Conservation (phyloP, 163 green algal genomes). For the Chlorella variabilis region DNA sequence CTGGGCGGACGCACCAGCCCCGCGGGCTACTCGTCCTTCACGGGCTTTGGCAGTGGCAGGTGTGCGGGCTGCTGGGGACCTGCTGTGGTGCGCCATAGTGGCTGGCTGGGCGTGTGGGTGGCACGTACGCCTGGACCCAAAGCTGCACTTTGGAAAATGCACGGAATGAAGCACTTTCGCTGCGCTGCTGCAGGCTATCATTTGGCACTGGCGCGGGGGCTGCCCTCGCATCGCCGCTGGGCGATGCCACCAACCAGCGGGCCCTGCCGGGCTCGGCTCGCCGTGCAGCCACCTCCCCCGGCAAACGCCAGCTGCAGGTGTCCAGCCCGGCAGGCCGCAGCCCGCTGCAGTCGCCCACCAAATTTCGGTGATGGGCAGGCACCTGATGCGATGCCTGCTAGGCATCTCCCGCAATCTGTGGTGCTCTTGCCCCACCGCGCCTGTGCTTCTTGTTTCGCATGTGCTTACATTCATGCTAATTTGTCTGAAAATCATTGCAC, state of each 20-base stretch:
- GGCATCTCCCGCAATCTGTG: not conserved
- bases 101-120: too few species aligned
- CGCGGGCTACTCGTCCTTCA: constrained; percentile 7
- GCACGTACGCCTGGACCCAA: too few species aligned
- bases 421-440: not conserved
- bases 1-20: constrained; percentile 14
- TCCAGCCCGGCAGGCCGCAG: constrained; percentile 24
- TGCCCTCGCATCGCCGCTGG: not conserved
- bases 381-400: not conserved
- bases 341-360: constrained; percentile 8
- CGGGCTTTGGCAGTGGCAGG: constrained; percentile 1
- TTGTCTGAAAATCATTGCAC: too few species aligned
- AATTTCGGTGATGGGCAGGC: constrained; percentile 1
- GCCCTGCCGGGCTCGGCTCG: not conserved
- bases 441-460: too few species aligned
- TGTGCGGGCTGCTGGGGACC: not conserved
- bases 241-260: constrained; percentile 15
- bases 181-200: constrained; percentile 15
- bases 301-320: constrained; percentile 26
- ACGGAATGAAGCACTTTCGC: too few species aligned
- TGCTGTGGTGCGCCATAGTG: too few species aligned
- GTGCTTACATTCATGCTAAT: too few species aligned
- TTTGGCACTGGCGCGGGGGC: constrained; percentile 7
- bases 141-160: too few species aligned
- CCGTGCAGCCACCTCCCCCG: not conserved